These are phyloP conservation scores for Mesotaenium endlicherianum DNA, from an alignment of 139 green algal species.

Conservation along the genomic window DNA sequence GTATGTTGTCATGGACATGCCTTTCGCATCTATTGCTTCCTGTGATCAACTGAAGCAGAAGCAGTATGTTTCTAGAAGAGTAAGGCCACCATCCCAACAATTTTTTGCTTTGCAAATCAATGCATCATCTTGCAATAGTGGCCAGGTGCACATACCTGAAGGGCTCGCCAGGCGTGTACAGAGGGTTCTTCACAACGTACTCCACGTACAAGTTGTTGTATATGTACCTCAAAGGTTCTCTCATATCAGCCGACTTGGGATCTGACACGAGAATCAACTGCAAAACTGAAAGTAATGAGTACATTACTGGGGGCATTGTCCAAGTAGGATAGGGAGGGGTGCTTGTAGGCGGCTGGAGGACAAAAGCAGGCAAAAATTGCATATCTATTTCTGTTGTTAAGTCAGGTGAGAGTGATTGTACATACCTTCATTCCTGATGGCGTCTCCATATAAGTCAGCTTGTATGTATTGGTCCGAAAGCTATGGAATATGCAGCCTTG, in stretches of 20 bases:
- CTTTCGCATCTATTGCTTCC: background rate
- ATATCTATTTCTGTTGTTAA: too few relatives aligned
- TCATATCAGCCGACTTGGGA: constrained; percentile 66
- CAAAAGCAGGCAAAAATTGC: too few relatives aligned
- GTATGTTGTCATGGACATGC: background rate
- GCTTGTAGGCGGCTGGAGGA: too few relatives aligned
- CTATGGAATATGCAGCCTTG: constrained; percentile 73
- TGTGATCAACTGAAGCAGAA: background rate
- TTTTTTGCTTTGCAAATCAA: background rate
- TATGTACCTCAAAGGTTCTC: constrained; percentile 70
- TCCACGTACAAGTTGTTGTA: constrained; percentile 79
- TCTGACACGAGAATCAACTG: constrained; percentile 83
- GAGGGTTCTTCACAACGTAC: constrained; percentile 80
- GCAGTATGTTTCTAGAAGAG: background rate
- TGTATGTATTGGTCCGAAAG: constrained; percentile 87
- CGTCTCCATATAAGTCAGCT: constrained; percentile 88
- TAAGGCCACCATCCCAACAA: too few relatives aligned
- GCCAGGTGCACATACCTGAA: constrained; percentile 66
- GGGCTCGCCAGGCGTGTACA: constrained; percentile 69
- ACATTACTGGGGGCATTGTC: too few relatives aligned
- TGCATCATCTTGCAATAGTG: background rate
- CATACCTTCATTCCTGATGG: constrained; percentile 83
- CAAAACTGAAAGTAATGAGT: background rate
- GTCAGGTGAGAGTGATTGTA: too few relatives aligned
- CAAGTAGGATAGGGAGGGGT: too few relatives aligned